These are phyloP conservation scores for Flueggea neowawraea DNA, from an alignment of 441 rosid genomes.

Conservation along the genomic window DNA sequence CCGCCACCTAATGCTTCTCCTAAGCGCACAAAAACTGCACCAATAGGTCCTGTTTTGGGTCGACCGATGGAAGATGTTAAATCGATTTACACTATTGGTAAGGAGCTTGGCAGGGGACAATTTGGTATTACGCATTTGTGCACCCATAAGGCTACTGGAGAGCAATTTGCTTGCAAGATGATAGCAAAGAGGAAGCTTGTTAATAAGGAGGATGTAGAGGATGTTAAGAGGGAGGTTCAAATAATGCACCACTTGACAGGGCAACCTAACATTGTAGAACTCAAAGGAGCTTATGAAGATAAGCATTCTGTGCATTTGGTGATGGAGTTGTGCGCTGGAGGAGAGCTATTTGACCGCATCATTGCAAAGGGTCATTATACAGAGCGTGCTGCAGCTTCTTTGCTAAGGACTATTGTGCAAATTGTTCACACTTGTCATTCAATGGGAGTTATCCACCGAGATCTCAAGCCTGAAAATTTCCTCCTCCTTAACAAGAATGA, in stretches of 20 bases:
- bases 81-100: constrained; percentile 23
- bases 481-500: constrained; percentile 29
- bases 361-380: constrained; percentile 33
- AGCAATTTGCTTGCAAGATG: constrained; percentile 33
- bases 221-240: constrained; percentile 33
- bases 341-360: constrained; percentile 34
- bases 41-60: constrained; percentile 72
- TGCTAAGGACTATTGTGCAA: constrained; percentile 30
- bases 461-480: constrained; percentile 37
- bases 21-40: constrained; percentile 37
- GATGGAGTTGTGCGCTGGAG: constrained; percentile 38
- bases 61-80: constrained; percentile 92
- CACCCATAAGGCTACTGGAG: constrained; percentile 21
- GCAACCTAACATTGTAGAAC: constrained; percentile 31
- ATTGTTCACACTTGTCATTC: constrained; percentile 31
- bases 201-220: constrained; percentile 34
- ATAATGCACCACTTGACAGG: constrained; percentile 36
- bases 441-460: constrained; percentile 33
- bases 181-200: constrained; percentile 30
- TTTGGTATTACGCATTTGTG: constrained; percentile 29
- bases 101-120: constrained; percentile 31
- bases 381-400: constrained; percentile 31
- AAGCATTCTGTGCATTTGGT: constrained; percentile 35
- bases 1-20: constrained; percentile 16
- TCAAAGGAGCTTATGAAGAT: constrained; percentile 35